Evolutionary conservation across 2,329 filamentous ascomycete species (phyloP), one percentile per base, ranked within the genome.

Genomic region (Fusarium nygamai): DNA sequence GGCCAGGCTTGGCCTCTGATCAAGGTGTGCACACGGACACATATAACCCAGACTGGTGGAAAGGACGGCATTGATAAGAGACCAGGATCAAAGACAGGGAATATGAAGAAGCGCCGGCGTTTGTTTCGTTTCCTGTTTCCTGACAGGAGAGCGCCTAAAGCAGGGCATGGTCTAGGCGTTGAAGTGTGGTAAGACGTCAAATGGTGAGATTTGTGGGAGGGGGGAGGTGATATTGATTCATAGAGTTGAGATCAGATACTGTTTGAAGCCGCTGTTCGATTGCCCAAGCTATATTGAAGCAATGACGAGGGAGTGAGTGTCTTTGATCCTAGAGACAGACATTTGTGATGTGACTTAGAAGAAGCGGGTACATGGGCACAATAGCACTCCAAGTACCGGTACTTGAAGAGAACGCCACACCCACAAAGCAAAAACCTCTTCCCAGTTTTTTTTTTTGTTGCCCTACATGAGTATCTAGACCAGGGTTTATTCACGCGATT

Each of bases 121-220:
- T 76, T 78, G 76, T 78, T 78, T 78, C 76, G 76, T 78, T 78
- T 78, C 67, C 71, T 74, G 76, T 76, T 78, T 76, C 67, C 67
- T 67, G 73, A 64, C 73, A 62, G 73, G 69, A 75, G 67, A 75
- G 76, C 76, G 76, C 72, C 70, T 77, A 77, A 73, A 63, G 34
- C 39, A 67, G 65, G 61, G 54, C 39, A 63, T 59, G 54, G 65
- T 27, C 62, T 47, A 58, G 69, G 67, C 39, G 27, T 70, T 54
- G 46, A 38, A 53, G 68, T 57, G 61, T 67, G 51, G 69, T 68
- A 72, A 61, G 64, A 53, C 48, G 59, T 61, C 48, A 72, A 41
- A 59, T 64, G 53, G 47, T 46, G 34, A 67, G 46, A 67, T 54
- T 62, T 64, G 38, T 48, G 44, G 39, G 53, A n/a, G 44, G 60